Base-by-base conservation (phyloP, 805 yeast species). In the Cyberlindnera euphorbiae region DNA sequence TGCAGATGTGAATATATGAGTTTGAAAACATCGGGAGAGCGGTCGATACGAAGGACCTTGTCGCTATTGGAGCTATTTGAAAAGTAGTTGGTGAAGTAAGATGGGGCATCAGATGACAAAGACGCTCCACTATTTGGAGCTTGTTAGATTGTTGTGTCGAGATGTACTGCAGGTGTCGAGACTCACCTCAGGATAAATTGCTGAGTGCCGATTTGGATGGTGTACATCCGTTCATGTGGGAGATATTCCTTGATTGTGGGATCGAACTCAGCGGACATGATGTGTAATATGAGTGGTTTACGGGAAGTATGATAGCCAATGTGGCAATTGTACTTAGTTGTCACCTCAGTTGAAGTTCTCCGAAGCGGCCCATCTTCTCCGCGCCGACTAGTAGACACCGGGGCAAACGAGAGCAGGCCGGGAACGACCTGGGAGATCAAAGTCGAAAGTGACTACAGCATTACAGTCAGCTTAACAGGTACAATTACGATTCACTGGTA, bases 111-210 rank as follows among this genome's bases (percentile, higher is more conserved):
- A 2, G 83, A 82, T 17, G 87, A 81, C 26, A 88, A 60, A 2
- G 95, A 85, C 0, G 93, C 89, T 1, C 96, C 96, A 51, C 87
- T 79, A 12, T 10, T n/a, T n/a, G n/a, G n/a, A n/a, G n/a, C n/a
- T n/a, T n/a, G n/a, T n/a, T n/a, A n/a, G n/a, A n/a, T n/a, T n/a
- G n/a, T n/a, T n/a, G n/a, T n/a, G n/a, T n/a, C n/a, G n/a, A n/a
- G n/a, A n/a, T n/a, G n/a, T n/a, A n/a, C n/a, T n/a, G n/a, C n/a
- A n/a, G n/a, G n/a, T n/a, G 13, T n/a, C 8, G 18, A 26, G 6
- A 38, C 42, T 34, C 21, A 39, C 42, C 42, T 39, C 23, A 81
- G 48, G n/a, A 68, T 64, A 56, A 79, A 87, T 17, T 75, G 45
- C 44, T 66, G 67, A 27, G 67, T 70, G 0, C 95, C 95, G 10